Conservation (phyloP, 1,139 yeast genomes). For the Suhomyces anneliseae region DNA sequence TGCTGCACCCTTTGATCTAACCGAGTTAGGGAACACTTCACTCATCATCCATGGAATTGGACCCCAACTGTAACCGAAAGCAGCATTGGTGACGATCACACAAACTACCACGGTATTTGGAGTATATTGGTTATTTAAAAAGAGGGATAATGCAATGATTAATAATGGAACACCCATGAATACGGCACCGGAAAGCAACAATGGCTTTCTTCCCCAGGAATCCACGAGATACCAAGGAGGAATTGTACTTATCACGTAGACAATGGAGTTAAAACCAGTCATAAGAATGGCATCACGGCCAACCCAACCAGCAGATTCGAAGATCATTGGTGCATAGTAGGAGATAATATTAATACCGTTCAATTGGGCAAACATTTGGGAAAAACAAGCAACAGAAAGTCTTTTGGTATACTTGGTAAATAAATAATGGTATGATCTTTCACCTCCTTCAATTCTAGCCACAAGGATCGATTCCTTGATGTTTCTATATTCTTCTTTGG, state of each 20-base stretch:
- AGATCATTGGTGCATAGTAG: slow-evolving; percentile 90
- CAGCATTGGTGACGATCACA: slow-evolving; percentile 78
- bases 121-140: slow-evolving; percentile 57
- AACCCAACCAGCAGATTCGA: slow-evolving; percentile 93
- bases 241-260: slow-evolving; percentile 72
- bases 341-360: slow-evolving; percentile 92
- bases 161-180: slow-evolving; percentile 74
- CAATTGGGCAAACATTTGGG: slow-evolving; percentile 89
- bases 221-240: slow-evolving; percentile 94
- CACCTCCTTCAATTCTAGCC: slow-evolving; percentile 71
- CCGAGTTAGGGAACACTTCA: slow-evolving; percentile 82
- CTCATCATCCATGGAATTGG: slow-evolving; percentile 95
- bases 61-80: slow-evolving; percentile 90
- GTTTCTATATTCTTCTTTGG: slow-evolving; percentile 29
- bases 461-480: slow-evolving; percentile 54
- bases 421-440: slow-evolving; percentile 67
- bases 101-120: slow-evolving; percentile 72
- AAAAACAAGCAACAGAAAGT: slow-evolving; percentile 85
- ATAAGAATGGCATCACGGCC: slow-evolving; percentile 85
- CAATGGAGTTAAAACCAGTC: slow-evolving; percentile 86
- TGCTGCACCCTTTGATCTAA: slow-evolving; percentile 92
- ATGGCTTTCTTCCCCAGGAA: slow-evolving; percentile 86
- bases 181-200: slow-evolving; percentile 73
- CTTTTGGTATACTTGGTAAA: slow-evolving; percentile 63
- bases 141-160: slow-evolving; percentile 66